Evolutionary conservation across 768 basidiomycete genomes (phyloP), one percentile per base, ranked within the genome.

Genomic region (Tricholoma hemisulphureum): DNA sequence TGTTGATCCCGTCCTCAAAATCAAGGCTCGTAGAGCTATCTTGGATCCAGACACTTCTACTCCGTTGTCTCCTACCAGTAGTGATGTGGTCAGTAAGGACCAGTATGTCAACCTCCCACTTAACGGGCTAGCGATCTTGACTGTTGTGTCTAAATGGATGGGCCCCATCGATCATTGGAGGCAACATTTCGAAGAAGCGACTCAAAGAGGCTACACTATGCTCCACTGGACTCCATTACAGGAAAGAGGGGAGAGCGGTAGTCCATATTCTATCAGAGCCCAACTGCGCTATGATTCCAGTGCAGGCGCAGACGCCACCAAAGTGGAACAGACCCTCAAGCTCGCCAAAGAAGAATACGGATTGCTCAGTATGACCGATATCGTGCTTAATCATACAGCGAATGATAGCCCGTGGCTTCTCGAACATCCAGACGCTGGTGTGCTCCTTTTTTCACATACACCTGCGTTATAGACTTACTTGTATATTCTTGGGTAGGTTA

Each of bases 91-190:
- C 18, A 68, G 91, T 57, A 66, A 76, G 46, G 70, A 81, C 7
- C 75, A 84, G 51, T 70, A 75, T 49, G 77, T 90, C 61, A 80
- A 90, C 63, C 76, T 98, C 16, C 89, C 94, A 1, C 80, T 98
- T 41, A 90, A 97, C 69, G 94, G 91, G 14, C 80, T 99, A 7
- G 84, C 89, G 31, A 88, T 98, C 66, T 77, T 98, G 55, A 95
- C 92, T 4, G 80, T 96, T 35, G 87, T 99, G 45, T 96, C 95
- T 1, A 99, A 99, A 71, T 99, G 97, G 97, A 97, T 98, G 93
- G 96, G 95, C 2, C 81, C 88, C 1, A 72, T 93, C 32, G 71
- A 77, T 10, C 77, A 86, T 28, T 98, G 97, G 97, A 78, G 75
- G 43, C 78, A 80, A 3, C 85, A 92, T 68, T 91, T 97, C 62